phyloP scores from a whole-genome alignment of 2,329 filamentous ascomycete species.

The Aphanoascus verrucosus region DNA sequence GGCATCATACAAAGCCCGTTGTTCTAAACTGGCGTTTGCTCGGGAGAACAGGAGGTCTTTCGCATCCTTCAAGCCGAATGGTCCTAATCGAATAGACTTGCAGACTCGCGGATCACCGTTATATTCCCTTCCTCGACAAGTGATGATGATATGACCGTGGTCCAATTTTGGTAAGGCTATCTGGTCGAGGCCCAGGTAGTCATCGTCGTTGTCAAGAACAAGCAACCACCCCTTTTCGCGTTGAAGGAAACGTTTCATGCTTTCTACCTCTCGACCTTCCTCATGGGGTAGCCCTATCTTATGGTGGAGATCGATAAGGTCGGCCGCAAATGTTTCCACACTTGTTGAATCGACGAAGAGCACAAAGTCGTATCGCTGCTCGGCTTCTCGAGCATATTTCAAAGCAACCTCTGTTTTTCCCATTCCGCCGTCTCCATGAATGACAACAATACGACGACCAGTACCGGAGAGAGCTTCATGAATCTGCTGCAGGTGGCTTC shows the following conservation, averaged over 20 bases:
- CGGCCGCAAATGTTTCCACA: neutral
- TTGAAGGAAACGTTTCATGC: conserved; percentile 2
- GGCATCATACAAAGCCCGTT: neutral
- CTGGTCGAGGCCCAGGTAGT: conserved; percentile 1
- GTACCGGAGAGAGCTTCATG: neutral
- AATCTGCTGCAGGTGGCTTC: conserved; percentile 1
- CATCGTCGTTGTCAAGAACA: conserved; percentile 7
- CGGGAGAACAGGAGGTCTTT: conserved; percentile 2
- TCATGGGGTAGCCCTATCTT: conserved; percentile 1
- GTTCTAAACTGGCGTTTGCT: neutral
- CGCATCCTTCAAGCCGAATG: neutral
- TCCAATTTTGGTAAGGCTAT: conserved; percentile 2
- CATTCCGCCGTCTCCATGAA: conserved; percentile 4
- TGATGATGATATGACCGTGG: conserved; percentile 7
- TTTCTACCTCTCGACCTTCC: neutral
- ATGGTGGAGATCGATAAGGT: conserved; percentile 1
- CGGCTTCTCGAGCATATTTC: conserved; percentile 8
- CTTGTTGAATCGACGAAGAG: conserved; percentile 7
- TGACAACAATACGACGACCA: neutral
- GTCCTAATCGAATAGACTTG: neutral
- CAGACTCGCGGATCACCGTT: neutral
- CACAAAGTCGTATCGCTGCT: conserved; percentile 4
- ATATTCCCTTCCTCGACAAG: neutral
- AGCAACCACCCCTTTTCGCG: conserved; percentile 1
- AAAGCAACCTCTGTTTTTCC: conserved; percentile 7